Evolutionary conservation across 1,139 yeast genomes (phyloP).

Genomic region (Yamadazyma atlantica): DNA sequence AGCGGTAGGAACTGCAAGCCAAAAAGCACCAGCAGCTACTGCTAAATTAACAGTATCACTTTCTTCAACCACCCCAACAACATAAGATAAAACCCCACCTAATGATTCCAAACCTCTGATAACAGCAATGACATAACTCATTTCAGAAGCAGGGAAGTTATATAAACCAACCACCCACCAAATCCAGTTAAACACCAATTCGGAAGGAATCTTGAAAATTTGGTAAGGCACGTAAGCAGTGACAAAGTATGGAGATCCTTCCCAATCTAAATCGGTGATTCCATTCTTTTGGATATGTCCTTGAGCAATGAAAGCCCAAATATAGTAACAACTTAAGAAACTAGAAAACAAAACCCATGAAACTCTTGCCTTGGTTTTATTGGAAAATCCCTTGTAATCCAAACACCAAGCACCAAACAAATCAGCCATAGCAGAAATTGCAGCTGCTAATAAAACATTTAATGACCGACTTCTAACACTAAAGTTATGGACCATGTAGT

Average conservation of each 20-base stretch:
- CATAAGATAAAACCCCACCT: constrained; percentile 18
- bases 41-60: constrained; percentile 19
- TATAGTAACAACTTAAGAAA: constrained; percentile 14
- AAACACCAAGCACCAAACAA: constrained; percentile 15
- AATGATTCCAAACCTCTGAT: constrained; percentile 9
- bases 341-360: constrained; percentile 16
- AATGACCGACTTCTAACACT: constrained; percentile 21
- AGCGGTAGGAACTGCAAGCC: constrained; percentile 12
- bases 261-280: constrained; percentile 18
- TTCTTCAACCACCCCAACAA: constrained; percentile 17
- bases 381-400: constrained; percentile 13
- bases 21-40: constrained; percentile 20
- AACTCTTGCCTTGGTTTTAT: constrained; percentile 5
- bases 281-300: constrained; percentile 13
- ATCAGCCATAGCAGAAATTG: constrained; percentile 15
- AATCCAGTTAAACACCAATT: constrained; percentile 20
- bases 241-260: constrained; percentile 14
- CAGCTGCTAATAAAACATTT: constrained; percentile 19
- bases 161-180: constrained; percentile 22
- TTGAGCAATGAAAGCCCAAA: constrained; percentile 19
- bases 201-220: constrained; percentile 19
- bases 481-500: constrained; percentile 21
- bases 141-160: constrained; percentile 14
- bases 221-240: constrained; percentile 19
- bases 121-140: constrained; percentile 11